A percentile compares a stretch with the other conserved stretches of the same genome.
These are phyloP conservation scores for Porcisia hertigi DNA, from an alignment of 208 protist genomes.

Conservation along the genomic window DNA sequence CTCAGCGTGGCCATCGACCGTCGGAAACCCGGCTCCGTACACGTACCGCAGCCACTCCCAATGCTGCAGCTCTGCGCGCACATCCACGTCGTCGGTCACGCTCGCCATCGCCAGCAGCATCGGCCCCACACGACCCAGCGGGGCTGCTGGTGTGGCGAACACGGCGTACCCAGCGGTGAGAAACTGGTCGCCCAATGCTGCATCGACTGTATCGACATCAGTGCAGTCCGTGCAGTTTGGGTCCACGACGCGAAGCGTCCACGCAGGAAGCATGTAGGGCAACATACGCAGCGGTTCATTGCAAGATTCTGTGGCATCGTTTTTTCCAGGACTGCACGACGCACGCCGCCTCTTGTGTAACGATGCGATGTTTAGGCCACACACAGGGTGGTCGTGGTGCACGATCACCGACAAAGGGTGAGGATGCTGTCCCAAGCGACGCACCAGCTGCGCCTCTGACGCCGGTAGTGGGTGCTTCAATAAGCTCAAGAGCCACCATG, in stretches of 20 bases:
- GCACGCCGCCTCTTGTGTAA: neutral
- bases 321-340: neutral
- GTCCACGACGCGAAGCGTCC: conserved; percentile 7
- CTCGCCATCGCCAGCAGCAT: conserved; percentile 35
- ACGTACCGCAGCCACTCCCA: conserved; percentile 23
- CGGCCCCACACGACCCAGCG: conserved; percentile 27
- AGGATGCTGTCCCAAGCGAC: neutral
- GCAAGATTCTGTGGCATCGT: neutral
- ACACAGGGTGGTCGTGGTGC: conserved; percentile 3
- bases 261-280: neutral
- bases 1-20: neutral
- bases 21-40: conserved; percentile 3
- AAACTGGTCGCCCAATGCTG: neutral
- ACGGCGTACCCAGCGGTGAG: neutral
- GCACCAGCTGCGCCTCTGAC: conserved; percentile 9
- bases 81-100: conserved; percentile 25
- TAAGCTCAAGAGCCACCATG: neutral
- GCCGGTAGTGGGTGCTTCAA: neutral
- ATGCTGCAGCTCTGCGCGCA: conserved; percentile 2
- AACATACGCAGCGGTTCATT: neutral
- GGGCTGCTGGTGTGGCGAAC: neutral
- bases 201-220: neutral
- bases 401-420: conserved; percentile 8
- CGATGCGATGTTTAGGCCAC: neutral
- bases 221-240: neutral